Evolutionary conservation across 768 basidiomycete genomes (phyloP).

Genomic region (Albatrellus ellisii): DNA sequence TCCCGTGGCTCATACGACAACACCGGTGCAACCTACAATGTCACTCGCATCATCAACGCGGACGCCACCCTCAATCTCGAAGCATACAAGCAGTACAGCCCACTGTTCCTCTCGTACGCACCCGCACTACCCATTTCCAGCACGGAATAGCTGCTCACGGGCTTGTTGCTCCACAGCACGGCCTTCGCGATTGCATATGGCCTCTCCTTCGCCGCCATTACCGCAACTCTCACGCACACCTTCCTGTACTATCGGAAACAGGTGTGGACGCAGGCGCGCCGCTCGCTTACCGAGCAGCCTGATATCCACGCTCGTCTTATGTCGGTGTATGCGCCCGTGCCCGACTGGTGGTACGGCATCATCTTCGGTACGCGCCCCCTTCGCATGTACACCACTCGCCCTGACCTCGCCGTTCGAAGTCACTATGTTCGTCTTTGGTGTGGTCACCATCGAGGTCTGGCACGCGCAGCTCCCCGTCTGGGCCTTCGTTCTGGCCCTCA

Average conservation of each 20-base stretch:
- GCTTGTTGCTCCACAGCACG: slow-evolving; percentile 15
- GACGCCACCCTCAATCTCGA: slow-evolving; percentile 22
- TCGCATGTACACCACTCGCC: slow-evolving; percentile 15
- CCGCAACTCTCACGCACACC: slow-evolving; percentile 30
- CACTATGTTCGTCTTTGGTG: slow-evolving; percentile 51
- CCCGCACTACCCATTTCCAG: background rate
- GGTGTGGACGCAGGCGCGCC: slow-evolving; percentile 26
- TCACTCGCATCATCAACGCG: slow-evolving; percentile 24
- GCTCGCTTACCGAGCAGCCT: slow-evolving; percentile 29
- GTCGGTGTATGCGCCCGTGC: slow-evolving; percentile 22
- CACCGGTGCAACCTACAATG: slow-evolving; percentile 26
- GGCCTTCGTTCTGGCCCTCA: slow-evolving; percentile 55
- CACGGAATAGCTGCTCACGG: background rate
- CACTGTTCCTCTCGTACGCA: slow-evolving; percentile 24
- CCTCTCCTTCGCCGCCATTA: slow-evolving; percentile 26
- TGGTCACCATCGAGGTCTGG: slow-evolving; percentile 59
- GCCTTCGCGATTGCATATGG: slow-evolving; percentile 52
- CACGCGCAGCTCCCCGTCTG: slow-evolving; percentile 60
- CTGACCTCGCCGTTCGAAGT: slow-evolving; percentile 19
- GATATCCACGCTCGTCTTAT: slow-evolving; percentile 35
- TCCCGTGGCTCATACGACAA: slow-evolving; percentile 27
- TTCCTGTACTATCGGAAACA: slow-evolving; percentile 29
- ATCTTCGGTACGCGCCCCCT: slow-evolving; percentile 21
- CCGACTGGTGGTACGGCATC: slow-evolving; percentile 34
- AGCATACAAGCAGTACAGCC: slow-evolving; percentile 27